Conservation (phyloP, 2,329 filamentous ascomycete genomes). For the Pleomassaria siparia region DNA sequence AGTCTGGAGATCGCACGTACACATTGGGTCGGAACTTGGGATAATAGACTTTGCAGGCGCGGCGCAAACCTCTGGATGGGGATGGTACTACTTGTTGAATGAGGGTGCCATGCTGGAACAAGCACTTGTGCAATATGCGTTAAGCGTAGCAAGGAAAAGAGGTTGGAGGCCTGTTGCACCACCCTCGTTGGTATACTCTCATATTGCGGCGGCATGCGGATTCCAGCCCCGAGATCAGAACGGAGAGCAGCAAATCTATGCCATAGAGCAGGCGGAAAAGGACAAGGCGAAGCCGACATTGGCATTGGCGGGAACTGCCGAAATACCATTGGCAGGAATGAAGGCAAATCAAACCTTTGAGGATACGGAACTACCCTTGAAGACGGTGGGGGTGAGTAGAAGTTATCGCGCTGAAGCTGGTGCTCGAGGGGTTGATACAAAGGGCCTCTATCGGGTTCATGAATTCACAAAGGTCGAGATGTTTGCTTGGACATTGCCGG, state of each 20-base stretch:
- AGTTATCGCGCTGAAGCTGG: slow-evolving; percentile 96
- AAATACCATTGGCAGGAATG: slow-evolving; percentile 93
- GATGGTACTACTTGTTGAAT: slow-evolving; percentile 95
- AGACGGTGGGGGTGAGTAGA: slow-evolving; percentile 81
- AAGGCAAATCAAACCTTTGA: slow-evolving; percentile 73
- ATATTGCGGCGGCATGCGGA: slow-evolving; percentile 87
- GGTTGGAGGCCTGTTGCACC: slow-evolving; percentile 83
- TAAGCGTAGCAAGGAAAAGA: slow-evolving; percentile 68
- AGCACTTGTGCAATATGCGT: slow-evolving; percentile 83
- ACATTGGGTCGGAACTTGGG: slow-evolving; percentile 82
- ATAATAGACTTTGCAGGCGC: slow-evolving; percentile 88
- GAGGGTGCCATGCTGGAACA: slow-evolving; percentile 94
- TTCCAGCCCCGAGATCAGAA: slow-evolving; percentile 91
- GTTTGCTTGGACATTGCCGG: slow-evolving; percentile 83
- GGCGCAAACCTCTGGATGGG: slow-evolving; percentile 85
- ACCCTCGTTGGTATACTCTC: slow-evolving; percentile 86
- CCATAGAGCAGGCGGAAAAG: slow-evolving; percentile 66
- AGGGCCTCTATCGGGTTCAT: slow-evolving; percentile 93
- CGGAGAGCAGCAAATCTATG: slow-evolving; percentile 90
- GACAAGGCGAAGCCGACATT: slow-evolving; percentile 67
- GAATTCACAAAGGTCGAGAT: slow-evolving; percentile 99
- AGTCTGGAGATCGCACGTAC: slow-evolving; percentile 73
- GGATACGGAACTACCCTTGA: slow-evolving; percentile 68
- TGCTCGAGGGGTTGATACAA: slow-evolving; percentile 83
- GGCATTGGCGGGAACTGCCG: slow-evolving; percentile 82